Evolutionary conservation across 108 stramenopile genomes (phyloP), one percentile per base, ranked within the genome.

Genomic region (Nitzschia palea): DNA sequence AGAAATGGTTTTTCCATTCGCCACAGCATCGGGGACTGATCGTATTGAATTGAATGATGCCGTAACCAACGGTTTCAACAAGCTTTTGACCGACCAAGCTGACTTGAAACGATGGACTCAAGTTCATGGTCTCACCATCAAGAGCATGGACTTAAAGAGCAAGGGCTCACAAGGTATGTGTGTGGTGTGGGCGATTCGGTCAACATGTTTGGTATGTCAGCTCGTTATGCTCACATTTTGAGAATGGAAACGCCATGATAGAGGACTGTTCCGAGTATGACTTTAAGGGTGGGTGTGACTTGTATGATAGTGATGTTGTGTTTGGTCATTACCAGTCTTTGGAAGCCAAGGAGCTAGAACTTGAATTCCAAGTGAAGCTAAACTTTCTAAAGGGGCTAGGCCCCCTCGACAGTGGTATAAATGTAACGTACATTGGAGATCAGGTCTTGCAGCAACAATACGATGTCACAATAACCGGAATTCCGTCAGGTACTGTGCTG

Each of bases 201-300:
- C 37, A 40, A 6, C 37, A 40, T 40, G 12, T n/a, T n/a, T n/a
- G n/a, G n/a, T n/a, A n/a, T n/a, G 14, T 42, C 40, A 42, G 14
- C 40, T 42, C 12, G 9, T 22, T 50, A 50, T 55, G 31, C 30
- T 3, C 20, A 40, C 0, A 1, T 43, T n/a, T n/a, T n/a, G n/a
- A n/a, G n/a, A n/a, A n/a, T n/a, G n/a, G n/a, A n/a, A n/a, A n/a
- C n/a, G n/a, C n/a, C n/a, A n/a, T 22, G 26, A 28, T 35, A 65
- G 65, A 31, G 14, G 36, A 65, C 34, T 65, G 65, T 40, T 2
- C 52, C 3, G 42, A 65, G 51, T 37, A 65, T 53, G 65, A 52
- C 1, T 34, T 65, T 3, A 36, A 17, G 25, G 12, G 14, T 4
- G 65, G 51, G 6, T 65, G 65, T 54, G 48, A 37, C 22, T 28